These are phyloP conservation scores for Coniochaeta pulveracea DNA, from an alignment of 2,329 filamentous ascomycete species.

Conservation along the genomic window DNA sequence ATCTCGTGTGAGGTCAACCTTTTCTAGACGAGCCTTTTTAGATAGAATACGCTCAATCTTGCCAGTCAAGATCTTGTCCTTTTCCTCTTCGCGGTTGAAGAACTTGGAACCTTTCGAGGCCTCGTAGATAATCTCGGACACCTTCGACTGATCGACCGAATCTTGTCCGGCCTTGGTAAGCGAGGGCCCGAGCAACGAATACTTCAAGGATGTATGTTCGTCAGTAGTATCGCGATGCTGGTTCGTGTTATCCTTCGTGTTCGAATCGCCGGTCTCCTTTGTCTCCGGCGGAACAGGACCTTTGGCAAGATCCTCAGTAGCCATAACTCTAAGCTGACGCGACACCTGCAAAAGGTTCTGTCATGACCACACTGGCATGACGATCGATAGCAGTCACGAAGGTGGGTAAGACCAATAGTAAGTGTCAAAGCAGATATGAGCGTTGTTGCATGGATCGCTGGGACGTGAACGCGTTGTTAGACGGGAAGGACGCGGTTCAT, in stretches of 20 bases:
- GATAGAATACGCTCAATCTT: conserved; percentile 75
- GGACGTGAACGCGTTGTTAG: too few relatives aligned
- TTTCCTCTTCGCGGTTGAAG: conserved; percentile 81
- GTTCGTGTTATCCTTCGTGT: not conserved
- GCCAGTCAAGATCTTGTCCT: conserved; percentile 69
- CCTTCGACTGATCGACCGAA: conserved; percentile 82
- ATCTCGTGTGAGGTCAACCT: conserved; percentile 61
- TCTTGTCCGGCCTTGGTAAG: conserved; percentile 91
- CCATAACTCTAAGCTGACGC: too few relatives aligned
- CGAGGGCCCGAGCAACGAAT: conserved; percentile 80
- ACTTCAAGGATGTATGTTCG: conserved; percentile 60
- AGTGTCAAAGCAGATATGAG: too few relatives aligned
- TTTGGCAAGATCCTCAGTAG: too few relatives aligned
- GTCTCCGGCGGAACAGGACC: too few relatives aligned
- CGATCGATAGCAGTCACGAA: too few relatives aligned
- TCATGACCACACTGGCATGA: too few relatives aligned
- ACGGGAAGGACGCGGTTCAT: too few relatives aligned
- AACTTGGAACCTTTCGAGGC: conserved; percentile 94
- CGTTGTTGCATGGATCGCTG: too few relatives aligned
- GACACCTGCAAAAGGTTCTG: too few relatives aligned
- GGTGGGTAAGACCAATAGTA: too few relatives aligned
- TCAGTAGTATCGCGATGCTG: not conserved
- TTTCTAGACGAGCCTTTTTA: conserved; percentile 66
- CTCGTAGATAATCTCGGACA: conserved; percentile 94
- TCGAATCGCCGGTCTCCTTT: not conserved